These are phyloP conservation scores for Acer campestre DNA, from an alignment of 345 rosid species.

Conservation along the genomic window DNA sequence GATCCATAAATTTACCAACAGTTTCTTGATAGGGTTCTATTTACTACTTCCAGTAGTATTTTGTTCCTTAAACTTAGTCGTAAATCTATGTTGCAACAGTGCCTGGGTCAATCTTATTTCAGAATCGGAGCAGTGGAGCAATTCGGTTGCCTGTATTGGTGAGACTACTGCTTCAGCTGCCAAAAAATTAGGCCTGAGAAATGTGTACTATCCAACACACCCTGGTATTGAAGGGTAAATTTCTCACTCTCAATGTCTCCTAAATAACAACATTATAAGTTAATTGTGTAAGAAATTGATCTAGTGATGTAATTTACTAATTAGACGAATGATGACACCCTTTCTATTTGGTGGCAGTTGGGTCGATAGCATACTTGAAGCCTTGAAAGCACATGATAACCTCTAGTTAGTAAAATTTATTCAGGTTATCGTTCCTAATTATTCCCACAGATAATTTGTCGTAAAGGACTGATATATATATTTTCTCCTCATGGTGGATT, in stretches of 20 bases:
- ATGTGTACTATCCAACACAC: constrained; percentile 67
- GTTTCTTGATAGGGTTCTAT: neutral
- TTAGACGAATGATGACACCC: neutral
- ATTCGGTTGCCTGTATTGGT: constrained; percentile 86
- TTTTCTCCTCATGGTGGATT: neutral
- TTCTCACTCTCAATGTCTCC: constrained; percentile 2
- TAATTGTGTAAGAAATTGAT: neutral
- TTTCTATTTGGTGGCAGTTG: constrained; percentile 54
- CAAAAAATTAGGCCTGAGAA: constrained; percentile 66
- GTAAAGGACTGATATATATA: neutral
- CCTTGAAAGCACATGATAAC: constrained; percentile 48
- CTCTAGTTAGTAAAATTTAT: constrained; percentile 20
- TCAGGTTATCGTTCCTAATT: neutral
- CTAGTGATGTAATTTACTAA: neutral
- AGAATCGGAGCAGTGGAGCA: constrained; percentile 55
- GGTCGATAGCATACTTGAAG: constrained; percentile 80
- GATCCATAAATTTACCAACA: neutral
- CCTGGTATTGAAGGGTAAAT: constrained; percentile 95
- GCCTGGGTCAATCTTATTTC: constrained; percentile 76
- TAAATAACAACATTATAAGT: neutral
- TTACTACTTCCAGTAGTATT: neutral
- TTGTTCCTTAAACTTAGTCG: constrained; percentile 6
- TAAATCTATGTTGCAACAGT: constrained; percentile 42
- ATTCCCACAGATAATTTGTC: neutral
- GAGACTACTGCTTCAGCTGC: constrained; percentile 95